Base-by-base conservation (phyloP, 179 eudicot species). In the Pouteria campechiana region DNA sequence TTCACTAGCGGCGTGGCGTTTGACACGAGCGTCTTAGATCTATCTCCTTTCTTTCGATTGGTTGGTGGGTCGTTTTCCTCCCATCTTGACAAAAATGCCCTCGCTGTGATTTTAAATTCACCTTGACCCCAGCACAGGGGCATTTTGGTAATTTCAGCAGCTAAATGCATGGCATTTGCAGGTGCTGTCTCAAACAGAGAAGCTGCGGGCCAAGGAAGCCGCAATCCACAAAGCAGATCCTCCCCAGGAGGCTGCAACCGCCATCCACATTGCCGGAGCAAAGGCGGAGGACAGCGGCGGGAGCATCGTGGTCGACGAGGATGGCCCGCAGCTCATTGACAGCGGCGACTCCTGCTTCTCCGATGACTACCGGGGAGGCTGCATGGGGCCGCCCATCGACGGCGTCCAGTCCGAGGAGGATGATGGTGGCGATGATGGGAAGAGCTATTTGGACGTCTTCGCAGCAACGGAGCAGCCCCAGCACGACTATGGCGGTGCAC, bases 341-440 rank as follows among this genome's bases (percentile, higher is more conserved):
- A 70, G 81, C 7, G 85, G 75, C 0, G 77, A 74, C 28, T 78
- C 84, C 13, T 78, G 58, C 57, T 61, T 74, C 30, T 67, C 60
- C 0, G 22, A 46, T 14, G 61, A 43, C 31, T 57, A 65, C 49
- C 41, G 56, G n/a, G 39, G 18, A 15, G 63, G 59, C 23, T 28
- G 37, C 25, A 37, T 52, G 21, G 48, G 37, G 2, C 19, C 46
- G 5, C 43, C 35, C 8, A 48, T 24, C 25, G 55, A 33, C 9
- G 48, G 51, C 3, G 37, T 45, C 20, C 57, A 43, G 24, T 60
- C 72, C 0, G 73, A 58, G 35, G 80, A 51, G 33, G 81, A 70
- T 4, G 71, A 59, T 3, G 70, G 70, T 11, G 60, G 66, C 11
- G 69, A 60, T 1, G 54, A 70, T 16, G 58, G 72, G 25, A 37